Conservation (phyloP, 768 basidiomycete species). For the Tylopilus cervinicoccineus region DNA sequence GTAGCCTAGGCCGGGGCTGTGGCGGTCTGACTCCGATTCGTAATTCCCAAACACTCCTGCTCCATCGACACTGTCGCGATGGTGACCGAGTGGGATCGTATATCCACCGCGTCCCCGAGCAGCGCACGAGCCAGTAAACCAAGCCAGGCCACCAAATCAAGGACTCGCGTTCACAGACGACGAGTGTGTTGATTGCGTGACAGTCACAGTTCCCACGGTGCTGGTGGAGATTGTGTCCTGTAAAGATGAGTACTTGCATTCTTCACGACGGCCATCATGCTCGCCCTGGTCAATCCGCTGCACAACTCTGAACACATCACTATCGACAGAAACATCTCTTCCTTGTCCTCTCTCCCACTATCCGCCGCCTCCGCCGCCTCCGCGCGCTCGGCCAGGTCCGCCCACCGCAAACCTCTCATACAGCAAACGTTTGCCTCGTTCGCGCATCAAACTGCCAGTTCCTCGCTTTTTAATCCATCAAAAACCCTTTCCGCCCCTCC, state of each 20-base stretch:
- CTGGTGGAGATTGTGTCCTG: constrained; percentile 7
- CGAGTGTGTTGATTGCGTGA: constrained; percentile 9
- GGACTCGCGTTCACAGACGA: not conserved
- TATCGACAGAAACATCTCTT: constrained; percentile 27
- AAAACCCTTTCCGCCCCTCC: constrained; percentile 19
- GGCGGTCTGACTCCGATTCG: constrained; percentile 4
- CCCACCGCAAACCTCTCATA: constrained; percentile 28
- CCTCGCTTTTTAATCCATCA: constrained; percentile 16
- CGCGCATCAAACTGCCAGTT: constrained; percentile 20
- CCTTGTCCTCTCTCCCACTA: constrained; percentile 6
- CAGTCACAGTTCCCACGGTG: constrained; percentile 25
- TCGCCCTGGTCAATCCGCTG: constrained; percentile 47
- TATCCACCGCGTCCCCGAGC: no score
- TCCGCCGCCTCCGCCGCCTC: constrained; percentile 14
- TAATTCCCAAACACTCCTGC: constrained; percentile 3
- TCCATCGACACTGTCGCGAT: constrained; percentile 1
- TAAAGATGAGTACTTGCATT: constrained; percentile 15
- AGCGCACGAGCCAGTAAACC: no score
- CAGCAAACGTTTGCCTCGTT: constrained; percentile 27
- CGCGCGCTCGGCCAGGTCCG: constrained; percentile 18
- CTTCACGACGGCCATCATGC: constrained; percentile 35
- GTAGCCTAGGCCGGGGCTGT: not conserved
- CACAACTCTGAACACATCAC: constrained; percentile 27
- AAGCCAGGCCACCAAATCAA: no score
- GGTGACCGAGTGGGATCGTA: not conserved